Conservation (phyloP, 495 filamentous ascomycete species). For the Tuber aestivum region DNA sequence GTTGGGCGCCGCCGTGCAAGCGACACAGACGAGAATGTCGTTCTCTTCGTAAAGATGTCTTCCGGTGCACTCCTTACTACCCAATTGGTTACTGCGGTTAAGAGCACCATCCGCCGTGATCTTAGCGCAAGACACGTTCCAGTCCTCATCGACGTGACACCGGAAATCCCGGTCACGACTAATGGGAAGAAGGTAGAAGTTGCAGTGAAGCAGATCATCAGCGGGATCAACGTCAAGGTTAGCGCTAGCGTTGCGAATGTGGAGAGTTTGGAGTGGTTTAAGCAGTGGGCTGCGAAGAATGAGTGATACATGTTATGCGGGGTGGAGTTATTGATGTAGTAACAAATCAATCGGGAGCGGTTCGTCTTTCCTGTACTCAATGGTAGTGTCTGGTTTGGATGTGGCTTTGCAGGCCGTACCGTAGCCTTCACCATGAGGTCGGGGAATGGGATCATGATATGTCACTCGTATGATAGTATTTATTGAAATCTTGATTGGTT, state of each 20-base stretch:
- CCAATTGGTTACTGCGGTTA: conserved; percentile 56
- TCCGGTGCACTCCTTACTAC: conserved; percentile 49
- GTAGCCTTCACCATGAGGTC: background rate
- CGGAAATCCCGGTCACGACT: conserved; percentile 77
- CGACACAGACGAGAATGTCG: conserved; percentile 77
- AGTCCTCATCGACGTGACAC: conserved; percentile 67
- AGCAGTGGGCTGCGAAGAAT: conserved; percentile 57
- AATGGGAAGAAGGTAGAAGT: conserved; percentile 96
- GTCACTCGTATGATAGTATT: background rate
- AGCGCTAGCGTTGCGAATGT: conserved; percentile 81
- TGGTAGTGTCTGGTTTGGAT: background rate
- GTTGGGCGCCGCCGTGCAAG: conserved; percentile 66
- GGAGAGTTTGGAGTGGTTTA: conserved; percentile 78
- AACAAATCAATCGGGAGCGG: background rate
- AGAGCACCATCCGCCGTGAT: conserved; percentile 60
- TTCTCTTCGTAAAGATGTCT: conserved; percentile 71
- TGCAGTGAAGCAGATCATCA: conserved; percentile 90
- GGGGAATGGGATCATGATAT: background rate
- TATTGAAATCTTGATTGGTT: background rate
- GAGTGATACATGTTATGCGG: background rate
- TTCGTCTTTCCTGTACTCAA: background rate
- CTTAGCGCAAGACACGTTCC: conserved; percentile 83
- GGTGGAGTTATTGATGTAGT: background rate
- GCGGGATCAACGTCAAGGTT: conserved; percentile 74
- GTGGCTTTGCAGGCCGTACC: background rate